Base-by-base conservation (phyloP, 2,329 filamentous ascomycete species). In the Aspergillus bombycis region DNA sequence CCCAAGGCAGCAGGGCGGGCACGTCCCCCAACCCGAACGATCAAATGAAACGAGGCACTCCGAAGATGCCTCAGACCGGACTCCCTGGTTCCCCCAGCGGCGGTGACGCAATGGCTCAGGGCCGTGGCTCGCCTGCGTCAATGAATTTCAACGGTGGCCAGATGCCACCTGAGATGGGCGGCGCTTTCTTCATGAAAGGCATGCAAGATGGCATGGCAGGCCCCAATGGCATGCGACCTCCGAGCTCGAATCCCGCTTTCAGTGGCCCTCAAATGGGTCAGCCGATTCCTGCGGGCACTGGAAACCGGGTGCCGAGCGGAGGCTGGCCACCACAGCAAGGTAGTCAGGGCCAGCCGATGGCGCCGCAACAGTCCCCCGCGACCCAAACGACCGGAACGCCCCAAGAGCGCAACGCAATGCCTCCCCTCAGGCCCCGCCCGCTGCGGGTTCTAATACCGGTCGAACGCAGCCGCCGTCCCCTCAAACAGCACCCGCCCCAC, bases 11-110 rank as follows among this genome's bases (percentile, higher is more conserved):
- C 74, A 80, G 85, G 74, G 79, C 81, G 64, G 87, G 84, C 45
- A 82, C 86, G 14, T 89, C 87, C 28, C 87, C 87, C 41, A 88
- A 86, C 66, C 86, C 87, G 41, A 83, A 80, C 67, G 87, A 88
- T 63, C 84, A 86, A 72, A 88, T 88, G 84, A 87, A 86, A 75
- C 81, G 86, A 67, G 85, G 84, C 50, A 88, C 86, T 26, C 85
- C 86, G 14, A 88, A 88, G 75, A 81, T 89, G 73, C 80, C 81
- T 58, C 85, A 83, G 68, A 81, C 81, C 67, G 85, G 83, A 62
- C 78, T 88, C 58, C 86, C 86, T 14, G 80, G 78, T 46, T 88
- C 86, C 21, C 86, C 86, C 23, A 84, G 84, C 69, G 83, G 86
- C 38, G 86, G 83, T 64, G 85, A 84, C 57, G 71, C 79, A 41